Evolutionary conservation across 2,329 filamentous ascomycete species (phyloP).

Genomic region (Fusarium sp.): DNA sequence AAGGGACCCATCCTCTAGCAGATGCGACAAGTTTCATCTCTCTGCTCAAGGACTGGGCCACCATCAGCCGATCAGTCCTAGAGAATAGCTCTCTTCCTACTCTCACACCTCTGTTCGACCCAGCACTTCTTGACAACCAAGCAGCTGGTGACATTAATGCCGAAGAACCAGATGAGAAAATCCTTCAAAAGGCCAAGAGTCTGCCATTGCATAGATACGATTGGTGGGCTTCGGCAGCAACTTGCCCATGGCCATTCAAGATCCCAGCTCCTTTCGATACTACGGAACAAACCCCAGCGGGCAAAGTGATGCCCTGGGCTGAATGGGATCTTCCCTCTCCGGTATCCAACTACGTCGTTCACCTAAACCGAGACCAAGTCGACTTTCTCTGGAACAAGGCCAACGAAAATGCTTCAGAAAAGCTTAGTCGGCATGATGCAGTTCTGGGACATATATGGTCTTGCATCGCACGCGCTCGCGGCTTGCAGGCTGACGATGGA

Average conservation of each 20-base stretch:
- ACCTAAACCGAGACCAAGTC: constrained; percentile 33
- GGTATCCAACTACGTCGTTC: constrained; percentile 40
- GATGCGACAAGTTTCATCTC: constrained; percentile 36
- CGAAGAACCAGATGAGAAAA: background rate
- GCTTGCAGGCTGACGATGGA: background rate
- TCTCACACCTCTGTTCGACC: constrained; percentile 6
- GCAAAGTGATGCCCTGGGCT: constrained; percentile 38
- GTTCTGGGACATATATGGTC: constrained; percentile 44
- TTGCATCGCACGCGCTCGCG: constrained; percentile 39
- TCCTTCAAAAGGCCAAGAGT: constrained; percentile 10
- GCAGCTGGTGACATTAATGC: constrained; percentile 36
- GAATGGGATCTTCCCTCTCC: constrained; percentile 37
- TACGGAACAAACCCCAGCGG: constrained; percentile 1
- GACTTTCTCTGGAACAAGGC: constrained; percentile 8
- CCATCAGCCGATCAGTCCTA: background rate
- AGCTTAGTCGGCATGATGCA: constrained; percentile 40
- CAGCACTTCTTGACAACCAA: constrained; percentile 24
- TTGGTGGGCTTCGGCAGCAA: constrained; percentile 35
- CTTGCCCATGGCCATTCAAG: constrained; percentile 26
- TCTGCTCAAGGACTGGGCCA: constrained; percentile 41
- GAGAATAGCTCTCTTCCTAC: accelerated
- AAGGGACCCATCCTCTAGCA: constrained; percentile 39
- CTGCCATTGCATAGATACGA: constrained; percentile 42
- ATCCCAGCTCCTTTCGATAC: constrained; percentile 16
- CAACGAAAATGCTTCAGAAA: background rate